These are phyloP conservation scores for Nitzschia palea DNA, from an alignment of 108 stramenopile genomes.

Conservation along the genomic window DNA sequence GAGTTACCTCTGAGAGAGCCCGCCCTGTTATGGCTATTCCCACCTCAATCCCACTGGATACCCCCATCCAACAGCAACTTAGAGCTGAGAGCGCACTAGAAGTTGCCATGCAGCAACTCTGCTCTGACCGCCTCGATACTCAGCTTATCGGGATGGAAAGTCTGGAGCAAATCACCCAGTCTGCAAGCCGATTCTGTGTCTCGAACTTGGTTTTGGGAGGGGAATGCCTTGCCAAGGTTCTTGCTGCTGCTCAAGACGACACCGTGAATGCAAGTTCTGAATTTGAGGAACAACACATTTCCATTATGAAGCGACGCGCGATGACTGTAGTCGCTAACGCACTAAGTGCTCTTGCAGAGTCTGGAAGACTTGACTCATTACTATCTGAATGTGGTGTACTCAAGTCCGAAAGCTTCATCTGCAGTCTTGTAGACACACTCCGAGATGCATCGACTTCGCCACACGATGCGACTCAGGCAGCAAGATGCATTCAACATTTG, in stretches of 20 bases:
- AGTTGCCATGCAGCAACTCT: constrained; percentile 16
- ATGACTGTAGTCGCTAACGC: constrained; percentile 18
- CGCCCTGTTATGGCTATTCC: constrained; percentile 18
- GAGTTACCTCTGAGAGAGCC: not conserved
- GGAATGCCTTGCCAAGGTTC: not conserved
- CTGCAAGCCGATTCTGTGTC: not conserved
- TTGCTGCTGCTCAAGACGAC: constrained; percentile 7
- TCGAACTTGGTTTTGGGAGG: constrained; percentile 8
- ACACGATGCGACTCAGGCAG: constrained; percentile 29
- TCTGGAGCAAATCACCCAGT: constrained; percentile 17
- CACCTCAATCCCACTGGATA: not conserved
- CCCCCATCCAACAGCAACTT: not conserved
- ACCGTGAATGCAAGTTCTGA: not conserved
- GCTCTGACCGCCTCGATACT: constrained; percentile 7
- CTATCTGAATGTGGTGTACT: not conserved
- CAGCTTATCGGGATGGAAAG: constrained; percentile 32
- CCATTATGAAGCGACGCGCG: constrained; percentile 12
- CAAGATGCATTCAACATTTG: constrained; percentile 17
- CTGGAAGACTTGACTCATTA: not conserved
- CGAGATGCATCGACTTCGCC: constrained; percentile 3
- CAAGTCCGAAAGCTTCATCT: constrained; percentile 5
- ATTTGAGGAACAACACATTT: not conserved
- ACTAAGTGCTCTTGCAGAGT: constrained; percentile 4
- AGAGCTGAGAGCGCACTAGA: constrained; percentile 9
- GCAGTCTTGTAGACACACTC: not conserved